These are phyloP conservation scores for Blastobotrys terrestris DNA, from an alignment of 805 yeast genomes.

Conservation along the genomic window DNA sequence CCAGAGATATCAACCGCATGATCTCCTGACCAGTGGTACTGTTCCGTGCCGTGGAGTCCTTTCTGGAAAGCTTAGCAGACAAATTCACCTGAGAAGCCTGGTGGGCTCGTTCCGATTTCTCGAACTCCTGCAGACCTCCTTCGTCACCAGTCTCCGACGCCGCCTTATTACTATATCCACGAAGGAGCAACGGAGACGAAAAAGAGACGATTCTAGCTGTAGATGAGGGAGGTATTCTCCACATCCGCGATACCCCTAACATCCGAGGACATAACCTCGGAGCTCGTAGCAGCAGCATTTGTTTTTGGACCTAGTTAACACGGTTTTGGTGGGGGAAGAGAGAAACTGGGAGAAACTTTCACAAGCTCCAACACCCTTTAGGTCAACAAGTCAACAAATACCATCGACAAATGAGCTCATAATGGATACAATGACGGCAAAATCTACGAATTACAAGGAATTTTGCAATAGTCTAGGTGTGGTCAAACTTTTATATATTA, in stretches of 20 bases:
- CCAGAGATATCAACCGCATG: constrained; percentile 45
- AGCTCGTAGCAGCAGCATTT: not conserved
- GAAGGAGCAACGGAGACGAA: not conserved
- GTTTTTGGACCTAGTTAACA: not conserved
- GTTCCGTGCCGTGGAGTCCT: constrained; percentile 8
- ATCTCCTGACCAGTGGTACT: constrained; percentile 32
- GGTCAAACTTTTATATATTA: not conserved
- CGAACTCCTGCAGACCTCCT: constrained; percentile 15
- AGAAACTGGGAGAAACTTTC: not conserved
- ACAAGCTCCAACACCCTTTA: not conserved
- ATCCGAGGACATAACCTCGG: not conserved
- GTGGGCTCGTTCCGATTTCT: constrained; percentile 26
- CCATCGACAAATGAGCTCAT: no score
- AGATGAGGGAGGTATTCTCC: not conserved
- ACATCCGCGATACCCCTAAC: not conserved
- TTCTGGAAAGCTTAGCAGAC: constrained; percentile 26
- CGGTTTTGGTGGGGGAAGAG: not conserved
- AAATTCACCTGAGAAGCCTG: constrained; percentile 28
- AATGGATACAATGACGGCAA: no score
- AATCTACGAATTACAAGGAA: no score
- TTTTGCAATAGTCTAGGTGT: not conserved
- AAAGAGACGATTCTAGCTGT: not conserved
- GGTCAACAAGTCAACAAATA: no score
- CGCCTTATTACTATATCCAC: not conserved
- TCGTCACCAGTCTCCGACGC: constrained; percentile 5